Conservation (phyloP, 2,329 filamentous ascomycete species). For the Fusarium annulatum region DNA sequence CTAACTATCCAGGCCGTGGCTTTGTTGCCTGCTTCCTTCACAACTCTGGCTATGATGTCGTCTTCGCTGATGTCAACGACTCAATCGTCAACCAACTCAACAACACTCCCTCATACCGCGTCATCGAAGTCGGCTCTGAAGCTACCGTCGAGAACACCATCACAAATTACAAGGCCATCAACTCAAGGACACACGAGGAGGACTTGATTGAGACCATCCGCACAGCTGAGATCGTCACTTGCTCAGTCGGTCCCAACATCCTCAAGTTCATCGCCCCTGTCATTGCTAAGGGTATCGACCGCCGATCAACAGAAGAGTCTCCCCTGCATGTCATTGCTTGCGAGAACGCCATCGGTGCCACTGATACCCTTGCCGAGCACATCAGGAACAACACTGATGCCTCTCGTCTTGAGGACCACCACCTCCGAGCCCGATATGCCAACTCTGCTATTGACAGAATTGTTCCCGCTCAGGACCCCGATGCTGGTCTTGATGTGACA, state of each 20-base stretch:
- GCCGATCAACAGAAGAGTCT: constrained; percentile 69
- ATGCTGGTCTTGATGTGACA: constrained; percentile 87
- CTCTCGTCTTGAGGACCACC: constrained; percentile 74
- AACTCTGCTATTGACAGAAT: constrained; percentile 99
- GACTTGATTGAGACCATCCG: constrained; percentile 87
- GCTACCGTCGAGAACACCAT: constrained; percentile 85
- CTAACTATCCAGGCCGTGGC: constrained; percentile 66
- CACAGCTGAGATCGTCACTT: constrained; percentile 91
- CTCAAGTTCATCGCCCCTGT: constrained; percentile 96
- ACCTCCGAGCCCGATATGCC: constrained; percentile 85
- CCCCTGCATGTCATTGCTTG: constrained; percentile 95
- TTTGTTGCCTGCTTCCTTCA: constrained; percentile 93
- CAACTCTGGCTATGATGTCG: constrained; percentile 93
- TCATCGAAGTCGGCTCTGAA: constrained; percentile 90
- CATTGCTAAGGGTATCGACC: constrained; percentile 93
- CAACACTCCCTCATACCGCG: constrained; percentile 79
- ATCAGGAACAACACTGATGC: constrained; percentile 82
- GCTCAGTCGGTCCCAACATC: constrained; percentile 95
- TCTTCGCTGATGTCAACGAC: constrained; percentile 96
- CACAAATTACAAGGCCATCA: constrained; percentile 96
- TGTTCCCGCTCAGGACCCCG: constrained; percentile 86
- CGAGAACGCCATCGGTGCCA: constrained; percentile 97
- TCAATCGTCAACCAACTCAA: constrained; percentile 84
- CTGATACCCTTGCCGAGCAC: constrained; percentile 83
- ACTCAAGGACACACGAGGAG: constrained; percentile 86